A percentile compares a stretch with the other conserved stretches of the same genome.
phyloP scores from a whole-genome alignment of 208 protist genomes.

The Leishmania arabica region DNA sequence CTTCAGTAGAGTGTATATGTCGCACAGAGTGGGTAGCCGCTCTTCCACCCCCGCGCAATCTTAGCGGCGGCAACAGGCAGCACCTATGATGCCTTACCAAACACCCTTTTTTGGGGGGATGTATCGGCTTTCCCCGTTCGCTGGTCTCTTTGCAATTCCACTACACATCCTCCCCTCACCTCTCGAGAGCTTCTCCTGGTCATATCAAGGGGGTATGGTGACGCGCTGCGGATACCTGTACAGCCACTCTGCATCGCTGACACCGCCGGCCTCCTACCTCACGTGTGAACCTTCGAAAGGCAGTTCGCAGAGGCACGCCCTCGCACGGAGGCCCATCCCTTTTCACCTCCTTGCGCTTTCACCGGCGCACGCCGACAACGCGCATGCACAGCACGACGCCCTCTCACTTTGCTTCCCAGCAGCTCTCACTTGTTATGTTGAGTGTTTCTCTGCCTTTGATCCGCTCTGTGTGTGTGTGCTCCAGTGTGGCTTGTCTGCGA shows the following conservation, averaged over 20 bases:
- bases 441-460: neutral
- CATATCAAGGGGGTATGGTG: neutral
- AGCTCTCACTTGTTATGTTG: neutral
- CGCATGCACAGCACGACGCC: neutral
- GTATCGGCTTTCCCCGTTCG: neutral
- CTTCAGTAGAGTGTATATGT: too few species aligned
- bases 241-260: neutral
- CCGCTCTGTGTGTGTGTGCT: neutral
- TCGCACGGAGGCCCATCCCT: neutral
- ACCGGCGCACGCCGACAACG: neutral
- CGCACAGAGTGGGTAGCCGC: neutral
- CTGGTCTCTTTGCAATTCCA: too few species aligned
- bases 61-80: neutral
- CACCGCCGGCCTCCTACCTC: neutral
- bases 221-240: neutral
- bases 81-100: neutral
- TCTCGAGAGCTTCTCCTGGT: neutral
- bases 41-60: neutral
- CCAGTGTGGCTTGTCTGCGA: neutral
- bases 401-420: neutral
- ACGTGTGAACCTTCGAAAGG: neutral
- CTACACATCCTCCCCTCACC: neutral
- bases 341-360: neutral
- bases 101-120: neutral
- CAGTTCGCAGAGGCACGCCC: neutral